phyloP scores from a whole-genome alignment of 768 basidiomycete species.

The Amanita fuliginea region DNA sequence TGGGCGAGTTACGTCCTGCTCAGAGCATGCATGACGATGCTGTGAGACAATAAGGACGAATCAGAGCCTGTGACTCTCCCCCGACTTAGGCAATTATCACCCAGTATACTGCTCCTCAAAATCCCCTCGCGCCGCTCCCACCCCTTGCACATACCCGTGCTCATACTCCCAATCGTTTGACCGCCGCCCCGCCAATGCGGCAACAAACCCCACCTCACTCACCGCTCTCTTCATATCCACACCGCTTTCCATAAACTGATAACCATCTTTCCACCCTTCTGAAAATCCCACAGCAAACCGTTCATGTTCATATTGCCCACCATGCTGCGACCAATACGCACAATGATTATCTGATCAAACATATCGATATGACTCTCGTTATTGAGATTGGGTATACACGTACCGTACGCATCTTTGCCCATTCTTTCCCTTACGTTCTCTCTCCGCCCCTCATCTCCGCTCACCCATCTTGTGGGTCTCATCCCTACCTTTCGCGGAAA shows the following conservation, averaged over 20 bases:
- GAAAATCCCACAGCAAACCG: conserved; percentile 57
- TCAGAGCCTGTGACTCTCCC: not conserved
- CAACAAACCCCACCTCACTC: conserved; percentile 54
- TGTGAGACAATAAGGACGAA: too few relatives aligned
- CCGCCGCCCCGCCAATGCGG: conserved; percentile 41
- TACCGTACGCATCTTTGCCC: conserved; percentile 22
- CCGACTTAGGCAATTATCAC: not conserved
- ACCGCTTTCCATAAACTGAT: conserved; percentile 34
- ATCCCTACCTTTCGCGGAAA: conserved; percentile 46
- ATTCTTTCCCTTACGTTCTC: conserved; percentile 15
- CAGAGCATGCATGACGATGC: too few relatives aligned
- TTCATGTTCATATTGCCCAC: conserved; percentile 53
- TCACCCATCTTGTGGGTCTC: conserved; percentile 14
- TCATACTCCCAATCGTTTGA: conserved; percentile 57
- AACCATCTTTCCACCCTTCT: conserved; percentile 65
- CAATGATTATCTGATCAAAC: conserved; percentile 23
- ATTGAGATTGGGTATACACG: conserved; percentile 4
- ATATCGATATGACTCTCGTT: not conserved
- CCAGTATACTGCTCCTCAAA: conserved; percentile 21
- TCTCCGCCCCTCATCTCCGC: conserved; percentile 12
- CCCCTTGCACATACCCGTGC: conserved; percentile 54
- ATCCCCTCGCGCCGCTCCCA: conserved; percentile 28
- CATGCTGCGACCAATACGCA: conserved; percentile 34
- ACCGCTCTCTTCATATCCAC: conserved; percentile 18
- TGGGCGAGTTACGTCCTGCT: not conserved